phyloP scores from a whole-genome alignment of 164 flowering plant genomes.

The Nymphaea colorata region DNA sequence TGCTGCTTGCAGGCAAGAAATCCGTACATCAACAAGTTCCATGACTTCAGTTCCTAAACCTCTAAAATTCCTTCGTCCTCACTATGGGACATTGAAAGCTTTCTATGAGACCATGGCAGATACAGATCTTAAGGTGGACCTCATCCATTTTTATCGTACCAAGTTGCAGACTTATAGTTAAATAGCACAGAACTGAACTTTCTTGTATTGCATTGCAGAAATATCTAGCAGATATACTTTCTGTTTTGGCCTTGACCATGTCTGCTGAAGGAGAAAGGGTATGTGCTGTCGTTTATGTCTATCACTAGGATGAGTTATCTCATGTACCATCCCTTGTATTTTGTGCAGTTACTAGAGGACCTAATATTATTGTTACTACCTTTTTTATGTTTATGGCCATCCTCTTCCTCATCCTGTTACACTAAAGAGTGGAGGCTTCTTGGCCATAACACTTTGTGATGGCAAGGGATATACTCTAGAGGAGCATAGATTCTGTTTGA shows the following conservation, averaged over 20 bases:
- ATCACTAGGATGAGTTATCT: too few species aligned
- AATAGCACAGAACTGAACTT: neutral
- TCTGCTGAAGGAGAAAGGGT: conserved; percentile 97
- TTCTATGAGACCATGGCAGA: conserved; percentile 67
- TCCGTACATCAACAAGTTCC: conserved; percentile 90
- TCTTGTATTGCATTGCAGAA: conserved; percentile 38
- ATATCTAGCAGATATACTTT: conserved; percentile 85
- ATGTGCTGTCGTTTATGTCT: conserved; percentile 7
- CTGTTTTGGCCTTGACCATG: conserved; percentile 96
- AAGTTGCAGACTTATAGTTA: neutral
- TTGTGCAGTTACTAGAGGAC: too few species aligned
- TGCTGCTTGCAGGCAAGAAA: conserved; percentile 59
- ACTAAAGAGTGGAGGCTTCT: too few species aligned
- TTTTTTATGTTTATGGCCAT: too few species aligned
- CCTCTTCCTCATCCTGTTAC: too few species aligned
- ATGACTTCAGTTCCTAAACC: conserved; percentile 99
- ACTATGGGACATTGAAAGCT: conserved; percentile 77
- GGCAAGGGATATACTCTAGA: too few species aligned
- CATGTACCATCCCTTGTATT: too few species aligned
- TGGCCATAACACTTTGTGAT: too few species aligned
- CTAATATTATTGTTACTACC: too few species aligned
- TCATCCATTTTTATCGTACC: neutral
- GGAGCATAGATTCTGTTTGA: too few species aligned
- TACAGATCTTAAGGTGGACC: conserved; percentile 61
- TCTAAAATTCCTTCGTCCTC: conserved; percentile 91